These are phyloP conservation scores for Curvularia sp. DNA, from an alignment of 2,329 filamentous ascomycete genomes.

Conservation along the genomic window DNA sequence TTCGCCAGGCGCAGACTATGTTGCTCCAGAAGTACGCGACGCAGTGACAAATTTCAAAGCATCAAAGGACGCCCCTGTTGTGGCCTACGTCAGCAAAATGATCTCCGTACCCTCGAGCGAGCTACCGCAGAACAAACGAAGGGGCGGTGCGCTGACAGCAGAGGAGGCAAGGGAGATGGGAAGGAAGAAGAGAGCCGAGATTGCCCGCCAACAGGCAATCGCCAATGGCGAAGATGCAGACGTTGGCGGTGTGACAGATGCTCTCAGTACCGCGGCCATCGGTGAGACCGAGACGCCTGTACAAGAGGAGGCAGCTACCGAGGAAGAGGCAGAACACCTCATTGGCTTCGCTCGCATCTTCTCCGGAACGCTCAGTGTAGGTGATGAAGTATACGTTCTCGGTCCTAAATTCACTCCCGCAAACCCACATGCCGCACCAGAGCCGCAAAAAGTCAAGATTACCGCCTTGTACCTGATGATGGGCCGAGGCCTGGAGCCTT, in stretches of 20 bases:
- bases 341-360: conserved; percentile 95
- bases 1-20: conserved; percentile 76
- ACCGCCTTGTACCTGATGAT: conserved; percentile 93
- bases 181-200: conserved; percentile 85
- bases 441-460: conserved; percentile 82
- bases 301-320: conserved; percentile 56
- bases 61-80: conserved; percentile 74
- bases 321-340: conserved; percentile 80
- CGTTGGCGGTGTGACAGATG: conserved; percentile 62
- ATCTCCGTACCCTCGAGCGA: conserved; percentile 93
- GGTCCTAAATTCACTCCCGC: conserved; percentile 92
- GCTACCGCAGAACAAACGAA: conserved; percentile 82
- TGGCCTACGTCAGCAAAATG: conserved; percentile 98
- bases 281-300: conserved; percentile 48
- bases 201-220: conserved; percentile 77
- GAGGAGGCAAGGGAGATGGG: conserved; percentile 91
- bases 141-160: conserved; percentile 71
- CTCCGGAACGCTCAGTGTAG: conserved; percentile 86
- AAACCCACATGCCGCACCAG: conserved; percentile 72
- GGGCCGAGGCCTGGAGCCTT: conserved; percentile 84
- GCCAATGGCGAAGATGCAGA: conserved; percentile 52
- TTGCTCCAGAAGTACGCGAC: conserved; percentile 73
- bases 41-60: conserved; percentile 84
- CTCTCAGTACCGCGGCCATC: conserved; percentile 67
- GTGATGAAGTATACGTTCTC: conserved; percentile 88